phyloP scores from a whole-genome alignment of 2,329 filamentous ascomycete genomes.

The Xylariaceae sp. region DNA sequence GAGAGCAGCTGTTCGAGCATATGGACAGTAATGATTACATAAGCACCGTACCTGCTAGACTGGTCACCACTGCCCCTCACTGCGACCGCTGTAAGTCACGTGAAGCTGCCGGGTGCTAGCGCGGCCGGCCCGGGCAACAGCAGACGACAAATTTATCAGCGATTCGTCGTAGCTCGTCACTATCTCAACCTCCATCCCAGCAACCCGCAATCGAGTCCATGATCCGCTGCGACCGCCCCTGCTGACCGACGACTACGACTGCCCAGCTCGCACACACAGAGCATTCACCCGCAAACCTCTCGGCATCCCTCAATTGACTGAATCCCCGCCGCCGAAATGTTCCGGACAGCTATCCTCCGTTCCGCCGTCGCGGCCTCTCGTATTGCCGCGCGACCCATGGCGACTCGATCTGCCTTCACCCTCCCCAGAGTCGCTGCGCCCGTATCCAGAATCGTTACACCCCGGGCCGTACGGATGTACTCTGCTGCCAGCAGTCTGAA shows the following conservation, averaged over 20 bases:
- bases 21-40: too few species aligned
- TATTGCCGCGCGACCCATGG: constrained; percentile 56
- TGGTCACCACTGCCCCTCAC: background rate
- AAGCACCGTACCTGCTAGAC: too few species aligned
- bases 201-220: background rate
- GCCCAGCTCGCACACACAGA: background rate
- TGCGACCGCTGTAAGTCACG: constrained; percentile 16
- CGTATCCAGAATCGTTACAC: constrained; percentile 56
- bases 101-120: constrained; percentile 24
- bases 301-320: constrained; percentile 9
- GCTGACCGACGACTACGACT: too few species aligned
- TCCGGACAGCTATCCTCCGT: constrained; percentile 81
- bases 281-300: background rate
- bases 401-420: constrained; percentile 53
- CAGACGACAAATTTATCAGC: constrained; percentile 37
- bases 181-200: constrained; percentile 5
- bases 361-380: constrained; percentile 59
- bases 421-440: constrained; percentile 35
- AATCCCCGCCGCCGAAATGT: constrained; percentile 57
- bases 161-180: constrained; percentile 22
- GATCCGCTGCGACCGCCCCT: constrained; percentile 2
- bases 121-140: constrained; percentile 27
- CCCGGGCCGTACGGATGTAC: constrained; percentile 76
- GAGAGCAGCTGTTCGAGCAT: too few species aligned
- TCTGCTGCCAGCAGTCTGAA: constrained; percentile 73